Evolutionary conservation across 805 yeast species (phyloP).

Genomic region (Saccharomycopsis fibuligera): DNA sequence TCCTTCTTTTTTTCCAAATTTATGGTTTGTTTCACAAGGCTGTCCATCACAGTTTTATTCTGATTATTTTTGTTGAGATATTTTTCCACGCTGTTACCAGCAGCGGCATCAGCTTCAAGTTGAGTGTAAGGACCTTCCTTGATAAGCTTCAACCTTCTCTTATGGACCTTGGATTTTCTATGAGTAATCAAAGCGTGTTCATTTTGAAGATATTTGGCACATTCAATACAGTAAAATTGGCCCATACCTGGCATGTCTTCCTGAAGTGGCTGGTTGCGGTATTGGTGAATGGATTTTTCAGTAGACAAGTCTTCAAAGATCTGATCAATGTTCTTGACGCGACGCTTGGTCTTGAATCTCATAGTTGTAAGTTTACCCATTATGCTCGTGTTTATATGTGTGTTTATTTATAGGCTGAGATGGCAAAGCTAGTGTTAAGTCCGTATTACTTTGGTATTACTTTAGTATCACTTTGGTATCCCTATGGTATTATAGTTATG

Average conservation of each 20-base stretch:
- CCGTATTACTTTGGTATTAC: no score
- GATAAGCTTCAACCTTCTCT: slow-evolving; percentile 74
- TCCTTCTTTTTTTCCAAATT: slow-evolving; percentile 6
- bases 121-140: slow-evolving; percentile 77
- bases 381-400: no score
- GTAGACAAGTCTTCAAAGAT: slow-evolving; percentile 69
- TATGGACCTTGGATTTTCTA: slow-evolving; percentile 71
- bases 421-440: no score
- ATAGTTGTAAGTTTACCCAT: slow-evolving; percentile 89
- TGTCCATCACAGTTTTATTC: slow-evolving; percentile 3
- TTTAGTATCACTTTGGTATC: no score
- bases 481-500: no score
- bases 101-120: slow-evolving; percentile 86
- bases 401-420: no score
- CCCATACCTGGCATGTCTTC: slow-evolving; percentile 92
- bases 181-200: slow-evolving; percentile 70
- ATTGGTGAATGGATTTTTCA: slow-evolving; percentile 52
- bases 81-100: slow-evolving; percentile 60
- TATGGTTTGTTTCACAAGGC: slow-evolving; percentile 4
- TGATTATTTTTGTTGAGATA: slow-evolving; percentile 7
- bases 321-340: slow-evolving; percentile 77
- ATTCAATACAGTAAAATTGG: slow-evolving; percentile 88
- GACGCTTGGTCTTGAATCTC: slow-evolving; percentile 84
- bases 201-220: slow-evolving; percentile 86
- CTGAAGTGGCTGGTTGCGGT: slow-evolving; percentile 79